Conservation (phyloP, 2,329 filamentous ascomycete genomes). For the Pseudogymnoascus sp. region DNA sequence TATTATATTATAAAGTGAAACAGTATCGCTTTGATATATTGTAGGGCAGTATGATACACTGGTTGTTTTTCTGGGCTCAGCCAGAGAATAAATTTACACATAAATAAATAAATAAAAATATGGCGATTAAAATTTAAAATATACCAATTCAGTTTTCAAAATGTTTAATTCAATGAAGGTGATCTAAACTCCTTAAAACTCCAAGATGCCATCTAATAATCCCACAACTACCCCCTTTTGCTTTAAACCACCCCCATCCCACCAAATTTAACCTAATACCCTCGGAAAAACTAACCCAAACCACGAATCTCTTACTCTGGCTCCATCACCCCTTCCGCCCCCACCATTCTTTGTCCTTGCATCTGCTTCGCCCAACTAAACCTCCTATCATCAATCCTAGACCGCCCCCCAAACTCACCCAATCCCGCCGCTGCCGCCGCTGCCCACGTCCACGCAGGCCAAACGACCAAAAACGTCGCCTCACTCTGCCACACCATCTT, state of each 20-base stretch:
- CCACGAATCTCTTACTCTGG: not conserved
- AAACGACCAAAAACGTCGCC: not conserved
- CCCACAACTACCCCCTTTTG: not conserved
- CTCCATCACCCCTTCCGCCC: not conserved
- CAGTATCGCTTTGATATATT: not conserved
- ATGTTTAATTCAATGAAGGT: no score
- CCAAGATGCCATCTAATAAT: no score
- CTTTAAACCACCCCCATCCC: not conserved
- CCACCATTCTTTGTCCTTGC: not conserved
- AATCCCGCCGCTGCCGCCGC: not conserved
- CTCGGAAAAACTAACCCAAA: not conserved
- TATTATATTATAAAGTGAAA: not conserved
- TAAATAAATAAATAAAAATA: not conserved
- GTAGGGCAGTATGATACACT: not conserved
- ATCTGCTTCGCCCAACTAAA: not conserved
- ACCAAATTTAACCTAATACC: not conserved
- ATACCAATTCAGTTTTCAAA: no score
- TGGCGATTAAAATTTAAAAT: no score
- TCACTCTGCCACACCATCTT: constrained; percentile 4
- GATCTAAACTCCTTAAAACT: no score
- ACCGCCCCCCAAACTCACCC: not conserved
- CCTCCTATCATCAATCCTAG: not conserved
- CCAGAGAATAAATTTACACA: not conserved
- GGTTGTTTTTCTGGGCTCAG: not conserved
- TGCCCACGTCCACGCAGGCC: not conserved